Conservation (phyloP, 2,329 filamentous ascomycete species). For the Nakataea oryzae region DNA sequence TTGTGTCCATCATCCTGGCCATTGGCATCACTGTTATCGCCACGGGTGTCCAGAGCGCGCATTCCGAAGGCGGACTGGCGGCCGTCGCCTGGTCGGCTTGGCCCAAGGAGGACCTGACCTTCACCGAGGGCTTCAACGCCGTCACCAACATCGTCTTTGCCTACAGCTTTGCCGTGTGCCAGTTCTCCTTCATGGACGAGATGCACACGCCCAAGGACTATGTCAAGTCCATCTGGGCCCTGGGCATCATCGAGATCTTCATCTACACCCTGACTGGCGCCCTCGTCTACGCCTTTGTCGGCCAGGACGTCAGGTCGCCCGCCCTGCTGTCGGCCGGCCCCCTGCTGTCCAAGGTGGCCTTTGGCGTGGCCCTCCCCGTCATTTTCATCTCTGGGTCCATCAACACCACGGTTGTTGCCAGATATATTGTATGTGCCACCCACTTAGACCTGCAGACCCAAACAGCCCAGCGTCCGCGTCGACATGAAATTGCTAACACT, state of each 20-base stretch:
- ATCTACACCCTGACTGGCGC: slow-evolving; percentile 59
- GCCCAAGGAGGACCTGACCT: slow-evolving; percentile 31
- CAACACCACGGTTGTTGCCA: slow-evolving; percentile 39
- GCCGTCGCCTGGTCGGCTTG: slow-evolving; percentile 28
- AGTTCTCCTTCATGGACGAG: slow-evolving; percentile 43
- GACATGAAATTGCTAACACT: too few species aligned
- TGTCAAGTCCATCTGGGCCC: slow-evolving; percentile 45
- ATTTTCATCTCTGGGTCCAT: slow-evolving; percentile 68
- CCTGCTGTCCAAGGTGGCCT: slow-evolving; percentile 54
- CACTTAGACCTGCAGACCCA: too few species aligned
- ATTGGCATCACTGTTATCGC: slow-evolving; percentile 23
- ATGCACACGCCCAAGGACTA: slow-evolving; percentile 38
- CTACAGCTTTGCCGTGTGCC: slow-evolving; percentile 46
- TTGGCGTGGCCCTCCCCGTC: slow-evolving; percentile 59
- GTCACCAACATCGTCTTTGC: slow-evolving; percentile 63
- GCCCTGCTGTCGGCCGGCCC: slow-evolving; percentile 55
- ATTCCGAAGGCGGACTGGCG: neutral
- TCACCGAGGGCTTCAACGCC: slow-evolving; percentile 47
- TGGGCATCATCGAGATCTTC: slow-evolving; percentile 49
- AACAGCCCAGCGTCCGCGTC: too few species aligned
- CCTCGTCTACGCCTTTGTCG: slow-evolving; percentile 61
- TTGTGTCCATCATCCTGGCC: slow-evolving; percentile 43
- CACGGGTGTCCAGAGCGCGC: slow-evolving; percentile 21
- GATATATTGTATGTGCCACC: slow-evolving; percentile 37
- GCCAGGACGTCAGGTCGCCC: slow-evolving; percentile 51